Conservation (phyloP, 495 filamentous ascomycete genomes). For the Aspergillus funiculosus region DNA sequence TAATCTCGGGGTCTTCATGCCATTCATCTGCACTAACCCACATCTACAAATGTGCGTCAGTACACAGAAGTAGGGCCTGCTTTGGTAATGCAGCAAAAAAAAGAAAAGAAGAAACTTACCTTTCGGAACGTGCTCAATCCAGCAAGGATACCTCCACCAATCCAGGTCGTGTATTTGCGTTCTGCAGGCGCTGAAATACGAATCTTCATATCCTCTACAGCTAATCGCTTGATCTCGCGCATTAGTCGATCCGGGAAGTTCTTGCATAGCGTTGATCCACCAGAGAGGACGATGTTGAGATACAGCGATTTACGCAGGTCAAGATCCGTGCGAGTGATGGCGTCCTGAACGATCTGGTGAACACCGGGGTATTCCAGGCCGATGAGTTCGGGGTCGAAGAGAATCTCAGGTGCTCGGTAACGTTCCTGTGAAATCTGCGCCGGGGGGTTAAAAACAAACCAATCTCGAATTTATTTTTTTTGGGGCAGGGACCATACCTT, state of each 20-base stretch:
- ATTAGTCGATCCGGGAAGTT: conserved; percentile 94
- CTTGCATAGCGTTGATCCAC: conserved; percentile 83
- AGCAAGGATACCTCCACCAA: conserved; percentile 94
- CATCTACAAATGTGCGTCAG: conserved; percentile 56
- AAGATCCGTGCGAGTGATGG: conserved; percentile 94
- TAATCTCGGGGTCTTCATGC: conserved; percentile 98
- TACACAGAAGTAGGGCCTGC: not conserved
- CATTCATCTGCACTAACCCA: conserved; percentile 98
- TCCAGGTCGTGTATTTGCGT: conserved; percentile 97
- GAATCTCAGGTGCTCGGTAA: conserved; percentile 92
- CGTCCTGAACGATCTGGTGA: conserved; percentile 94
- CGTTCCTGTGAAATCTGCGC: conserved; percentile 76
- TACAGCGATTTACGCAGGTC: conserved; percentile 92
- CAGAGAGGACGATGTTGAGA: conserved; percentile 93
- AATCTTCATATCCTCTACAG: conserved; percentile 98
- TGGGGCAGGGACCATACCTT: conserved; percentile 51
- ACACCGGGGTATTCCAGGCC: conserved; percentile 96
- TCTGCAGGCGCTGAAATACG: conserved; percentile 98
- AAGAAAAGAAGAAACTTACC: conserved; percentile 54
- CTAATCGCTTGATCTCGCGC: conserved; percentile 83
- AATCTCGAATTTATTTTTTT: not conserved
- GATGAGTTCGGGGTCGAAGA: conserved; percentile 96
- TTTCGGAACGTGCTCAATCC: conserved; percentile 97
- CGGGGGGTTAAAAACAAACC: not conserved
- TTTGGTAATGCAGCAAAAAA: too few species aligned